Percentiles rank a stretch among this genome's conserved stretches.
Evolutionary conservation across 2,329 filamentous ascomycete species (phyloP).

Genomic region (Hypoxylon rubiginosum): DNA sequence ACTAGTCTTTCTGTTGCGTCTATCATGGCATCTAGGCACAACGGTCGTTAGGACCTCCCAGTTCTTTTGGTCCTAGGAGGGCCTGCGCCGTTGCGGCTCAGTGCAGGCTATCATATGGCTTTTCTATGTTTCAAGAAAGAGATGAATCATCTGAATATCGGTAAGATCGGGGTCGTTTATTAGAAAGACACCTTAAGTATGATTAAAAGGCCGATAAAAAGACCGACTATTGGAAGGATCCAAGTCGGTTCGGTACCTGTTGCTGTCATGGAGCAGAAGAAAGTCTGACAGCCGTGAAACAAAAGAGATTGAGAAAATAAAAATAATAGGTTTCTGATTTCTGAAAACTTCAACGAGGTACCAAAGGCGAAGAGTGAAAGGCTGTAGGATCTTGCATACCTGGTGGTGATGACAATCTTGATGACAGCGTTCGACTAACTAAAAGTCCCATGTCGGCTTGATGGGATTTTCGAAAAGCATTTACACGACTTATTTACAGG

Average conservation of each 20-base stretch:
- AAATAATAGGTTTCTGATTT: background rate
- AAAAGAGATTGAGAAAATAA: background rate
- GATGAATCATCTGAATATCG: background rate
- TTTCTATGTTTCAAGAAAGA: background rate
- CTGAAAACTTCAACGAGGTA: background rate
- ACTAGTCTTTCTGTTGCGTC: background rate
- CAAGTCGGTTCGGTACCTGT: background rate
- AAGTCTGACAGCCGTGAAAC: background rate
- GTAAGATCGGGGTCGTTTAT: background rate
- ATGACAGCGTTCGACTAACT: constrained; percentile 13
- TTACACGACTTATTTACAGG: background rate
- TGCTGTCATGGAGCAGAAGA: background rate
- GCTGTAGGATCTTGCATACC: background rate
- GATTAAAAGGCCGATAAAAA: background rate
- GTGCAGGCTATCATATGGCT: background rate
- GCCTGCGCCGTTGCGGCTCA: background rate
- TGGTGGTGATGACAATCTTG: background rate
- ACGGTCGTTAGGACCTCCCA: background rate
- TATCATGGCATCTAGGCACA: background rate
- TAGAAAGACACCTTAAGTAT: background rate
- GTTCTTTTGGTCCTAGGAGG: background rate
- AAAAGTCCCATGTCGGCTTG: constrained; percentile 29
- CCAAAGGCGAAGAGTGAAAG: background rate
- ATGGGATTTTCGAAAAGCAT: too few relatives aligned
- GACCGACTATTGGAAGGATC: background rate